A percentile compares a stretch with the other conserved stretches of the same genome.
phyloP scores from a whole-genome alignment of 2,329 filamentous ascomycete species.

The Myriosclerotinia duriaeana region DNA sequence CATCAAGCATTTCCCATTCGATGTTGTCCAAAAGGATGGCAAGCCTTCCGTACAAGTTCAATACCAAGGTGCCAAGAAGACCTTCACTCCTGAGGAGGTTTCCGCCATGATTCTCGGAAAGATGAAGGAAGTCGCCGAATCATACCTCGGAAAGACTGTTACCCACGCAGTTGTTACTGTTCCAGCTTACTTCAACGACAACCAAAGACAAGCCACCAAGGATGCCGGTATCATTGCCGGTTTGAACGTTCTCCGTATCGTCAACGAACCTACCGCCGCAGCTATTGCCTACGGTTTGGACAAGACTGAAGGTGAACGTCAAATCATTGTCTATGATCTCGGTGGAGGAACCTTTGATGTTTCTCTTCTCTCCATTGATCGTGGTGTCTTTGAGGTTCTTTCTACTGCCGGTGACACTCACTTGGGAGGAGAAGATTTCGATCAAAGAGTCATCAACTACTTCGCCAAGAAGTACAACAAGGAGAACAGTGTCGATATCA shows the following conservation, averaged over 20 bases:
- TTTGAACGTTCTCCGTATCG: constrained; percentile 91
- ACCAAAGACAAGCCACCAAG: constrained; percentile 95
- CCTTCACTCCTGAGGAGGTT: constrained; percentile 80
- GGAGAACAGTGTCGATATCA: constrained; percentile 89
- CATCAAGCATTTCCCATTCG: constrained; percentile 98
- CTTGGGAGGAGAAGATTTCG: constrained; percentile 97
- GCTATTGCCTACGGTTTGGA: constrained; percentile 93
- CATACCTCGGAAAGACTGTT: constrained; percentile 77
- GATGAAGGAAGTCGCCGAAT: constrained; percentile 82
- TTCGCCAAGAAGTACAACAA: constrained; percentile 99
- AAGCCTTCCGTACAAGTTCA: constrained; percentile 80
- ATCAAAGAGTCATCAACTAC: constrained; percentile 95
- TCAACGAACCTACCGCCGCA: constrained; percentile 94
- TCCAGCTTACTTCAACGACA: constrained; percentile 97
- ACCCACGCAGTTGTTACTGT: constrained; percentile 90
- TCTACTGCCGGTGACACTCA: constrained; percentile 96
- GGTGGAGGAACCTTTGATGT: constrained; percentile 96
- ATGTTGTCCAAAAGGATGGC: constrained; percentile 82
- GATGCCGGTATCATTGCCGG: constrained; percentile 90
- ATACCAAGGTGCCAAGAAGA: constrained; percentile 56
- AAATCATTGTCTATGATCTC: constrained; percentile 91
- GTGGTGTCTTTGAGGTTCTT: constrained; percentile 91
- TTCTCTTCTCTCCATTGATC: constrained; percentile 85
- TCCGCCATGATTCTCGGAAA: constrained; percentile 79
- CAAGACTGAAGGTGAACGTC: constrained; percentile 78